Evolutionary conservation across 805 yeast species (phyloP).

Genomic region (Teunomyces pallodes): DNA sequence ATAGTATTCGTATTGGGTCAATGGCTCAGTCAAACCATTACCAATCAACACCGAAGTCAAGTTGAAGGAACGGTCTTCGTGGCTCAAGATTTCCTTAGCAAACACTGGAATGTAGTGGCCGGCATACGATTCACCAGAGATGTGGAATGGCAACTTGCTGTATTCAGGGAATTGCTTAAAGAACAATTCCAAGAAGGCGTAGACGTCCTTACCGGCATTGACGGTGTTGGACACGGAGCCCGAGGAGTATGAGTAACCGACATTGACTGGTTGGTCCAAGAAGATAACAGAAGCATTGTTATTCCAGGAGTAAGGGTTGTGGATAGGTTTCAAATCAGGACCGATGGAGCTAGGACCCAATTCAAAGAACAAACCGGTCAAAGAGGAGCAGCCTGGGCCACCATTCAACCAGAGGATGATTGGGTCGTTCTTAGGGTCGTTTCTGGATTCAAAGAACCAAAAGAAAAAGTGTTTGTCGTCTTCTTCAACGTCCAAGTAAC

Average conservation of each 20-base stretch:
- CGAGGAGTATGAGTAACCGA: slow-evolving; percentile 80
- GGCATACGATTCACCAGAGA: slow-evolving; percentile 92
- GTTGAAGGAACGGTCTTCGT: slow-evolving; percentile 53
- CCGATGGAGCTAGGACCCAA: slow-evolving; percentile 83
- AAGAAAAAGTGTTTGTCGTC: slow-evolving; percentile 90
- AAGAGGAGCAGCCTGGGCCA: slow-evolving; percentile 94
- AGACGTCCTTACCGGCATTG: slow-evolving; percentile 86
- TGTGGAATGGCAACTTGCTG: slow-evolving; percentile 62
- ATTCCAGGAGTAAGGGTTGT: slow-evolving; percentile 89
- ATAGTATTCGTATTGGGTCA: slow-evolving; percentile 73
- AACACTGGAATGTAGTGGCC: slow-evolving; percentile 93
- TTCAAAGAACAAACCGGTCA: slow-evolving; percentile 88
- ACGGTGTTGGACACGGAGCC: slow-evolving; percentile 65
- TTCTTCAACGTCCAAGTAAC: slow-evolving; percentile 77
- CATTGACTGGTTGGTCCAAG: slow-evolving; percentile 92
- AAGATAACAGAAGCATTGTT: slow-evolving; percentile 84
- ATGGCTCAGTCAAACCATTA: slow-evolving; percentile 87
- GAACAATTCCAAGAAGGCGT: slow-evolving; percentile 77
- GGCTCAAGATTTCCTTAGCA: slow-evolving; percentile 74
- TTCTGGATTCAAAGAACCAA: slow-evolving; percentile 92
- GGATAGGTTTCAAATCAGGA: slow-evolving; percentile 62
- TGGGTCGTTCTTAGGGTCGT: slow-evolving; percentile 84
- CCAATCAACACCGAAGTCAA: slow-evolving; percentile 84
- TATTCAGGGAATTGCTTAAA: slow-evolving; percentile 81
- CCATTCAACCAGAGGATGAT: slow-evolving; percentile 91